These are phyloP conservation scores for Solanum peruvianum DNA, from an alignment of 257 asterid species.

Conservation along the genomic window DNA sequence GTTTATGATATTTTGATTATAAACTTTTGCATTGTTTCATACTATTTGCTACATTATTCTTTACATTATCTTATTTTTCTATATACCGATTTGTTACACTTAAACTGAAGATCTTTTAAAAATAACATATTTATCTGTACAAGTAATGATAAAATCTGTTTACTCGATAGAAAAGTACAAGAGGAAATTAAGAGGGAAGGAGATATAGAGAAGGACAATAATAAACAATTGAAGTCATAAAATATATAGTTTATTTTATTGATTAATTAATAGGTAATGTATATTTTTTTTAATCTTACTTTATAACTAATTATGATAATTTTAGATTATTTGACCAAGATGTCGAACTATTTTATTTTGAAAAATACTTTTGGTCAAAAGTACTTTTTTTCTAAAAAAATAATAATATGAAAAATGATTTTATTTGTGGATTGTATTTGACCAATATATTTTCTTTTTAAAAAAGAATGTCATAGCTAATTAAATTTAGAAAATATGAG, in stretches of 20 bases:
- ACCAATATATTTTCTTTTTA: not conserved
- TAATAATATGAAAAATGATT: not conserved
- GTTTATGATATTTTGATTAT: too few relatives aligned
- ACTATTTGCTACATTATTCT: too few relatives aligned
- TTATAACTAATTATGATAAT: not conserved
- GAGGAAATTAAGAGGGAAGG: not conserved
- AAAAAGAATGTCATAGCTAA: not conserved
- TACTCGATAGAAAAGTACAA: not conserved
- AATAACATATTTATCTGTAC: too few relatives aligned
- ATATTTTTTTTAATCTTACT: not conserved
- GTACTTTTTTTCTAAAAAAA: not conserved
- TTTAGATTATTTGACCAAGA: not conserved
- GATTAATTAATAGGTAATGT: not conserved
- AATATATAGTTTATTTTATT: not conserved
- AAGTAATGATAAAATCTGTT: too few relatives aligned
- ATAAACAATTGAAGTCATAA: not conserved
- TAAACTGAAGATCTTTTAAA: too few relatives aligned
- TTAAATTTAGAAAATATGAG: not conserved
- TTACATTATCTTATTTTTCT: too few relatives aligned
- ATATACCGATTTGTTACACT: rapidly evolving
- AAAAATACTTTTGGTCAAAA: not conserved
- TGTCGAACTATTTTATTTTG: not conserved
- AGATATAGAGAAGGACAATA: too few relatives aligned
- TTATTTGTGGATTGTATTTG: not conserved
- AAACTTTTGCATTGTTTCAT: not conserved